Conservation (phyloP, 2,329 filamentous ascomycete genomes). For the Rhinocladiella mackenziei region DNA sequence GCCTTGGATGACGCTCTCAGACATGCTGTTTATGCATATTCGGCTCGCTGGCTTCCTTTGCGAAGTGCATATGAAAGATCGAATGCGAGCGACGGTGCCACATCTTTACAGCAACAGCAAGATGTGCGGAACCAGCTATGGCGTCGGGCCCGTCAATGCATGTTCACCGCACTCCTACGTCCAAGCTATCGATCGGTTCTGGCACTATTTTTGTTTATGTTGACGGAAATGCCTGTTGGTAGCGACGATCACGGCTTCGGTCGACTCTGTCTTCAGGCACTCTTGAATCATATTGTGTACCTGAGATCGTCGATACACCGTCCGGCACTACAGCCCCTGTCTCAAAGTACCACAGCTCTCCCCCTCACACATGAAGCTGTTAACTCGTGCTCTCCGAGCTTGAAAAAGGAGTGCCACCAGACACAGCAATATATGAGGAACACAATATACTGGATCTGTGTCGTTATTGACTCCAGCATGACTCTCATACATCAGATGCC, state of each 20-base stretch:
- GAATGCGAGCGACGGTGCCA: background rate
- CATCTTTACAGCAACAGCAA: conserved; percentile 3
- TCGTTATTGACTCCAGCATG: conserved; percentile 4
- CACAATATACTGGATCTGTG: conserved; percentile 8
- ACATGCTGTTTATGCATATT: conserved; percentile 12
- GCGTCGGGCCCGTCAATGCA: background rate
- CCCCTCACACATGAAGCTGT: background rate
- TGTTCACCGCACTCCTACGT: conserved; percentile 1
- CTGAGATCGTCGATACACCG: background rate
- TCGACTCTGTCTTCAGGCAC: conserved; percentile 4
- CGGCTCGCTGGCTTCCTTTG: conserved; percentile 7
- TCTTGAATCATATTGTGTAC: conserved; percentile 5
- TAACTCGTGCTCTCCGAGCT: background rate
- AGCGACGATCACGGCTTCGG: conserved; percentile 3
- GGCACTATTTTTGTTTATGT: conserved; percentile 2
- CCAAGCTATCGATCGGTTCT: conserved; percentile 11
- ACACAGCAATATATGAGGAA: conserved; percentile 3
- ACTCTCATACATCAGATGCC: conserved; percentile 5
- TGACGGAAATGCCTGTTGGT: conserved; percentile 5
- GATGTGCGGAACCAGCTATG: conserved; percentile 4
- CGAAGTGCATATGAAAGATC: background rate
- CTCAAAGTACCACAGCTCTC: background rate
- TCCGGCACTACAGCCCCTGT: background rate
- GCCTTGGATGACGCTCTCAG: conserved; percentile 7
- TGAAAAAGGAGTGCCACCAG: background rate